Base-by-base conservation (phyloP, 2,329 filamentous ascomycete species). In the Drechslera avenae region DNA sequence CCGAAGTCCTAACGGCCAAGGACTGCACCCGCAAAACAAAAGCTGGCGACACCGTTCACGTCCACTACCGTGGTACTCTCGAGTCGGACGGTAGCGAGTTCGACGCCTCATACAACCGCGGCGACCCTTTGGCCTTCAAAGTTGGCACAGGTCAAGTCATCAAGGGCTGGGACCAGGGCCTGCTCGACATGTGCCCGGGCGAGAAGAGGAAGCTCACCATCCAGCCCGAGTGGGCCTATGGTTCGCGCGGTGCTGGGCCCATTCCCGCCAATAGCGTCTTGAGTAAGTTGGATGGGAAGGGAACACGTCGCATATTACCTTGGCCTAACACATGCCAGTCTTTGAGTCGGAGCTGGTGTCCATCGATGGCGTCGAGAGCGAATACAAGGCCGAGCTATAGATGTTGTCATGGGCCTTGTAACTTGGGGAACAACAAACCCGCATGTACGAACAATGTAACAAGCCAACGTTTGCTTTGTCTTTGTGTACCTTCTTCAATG, bases 131-230 rank as follows among this genome's bases (percentile, higher is more conserved):
- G 67, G 79, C 73, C 63, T 97, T 99, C 78, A 84, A 81, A 58
- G 80, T 99, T 36, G 94, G 93, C 50, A 79, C 81, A 46, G 92
- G 93, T 37, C 85, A 89, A 73, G 94, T 97, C 52, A 99, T 99
- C 77, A 91, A 94, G 80, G 93, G 93, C 68, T 97, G 92, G 92
- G 93, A 97, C 67, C 79, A 96, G 71, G 93, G 93, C 44, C 83
- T 97, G 18, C 72, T 95, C 37, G 90, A 92, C 70, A 97, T 97
- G 93, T 97, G 93, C 77, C 88, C 94, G 64, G 94, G 94, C 58
- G 93, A 99, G 81, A 96, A 96, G 85, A 84, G 76, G 76, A 93
- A 86, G 52, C 79, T 99, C 71, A 97, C 91, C 21, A 94, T 99
- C 45, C 91, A 91, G 43, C 91, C 93, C 17, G 87, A 90, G 72